A percentile compares a stretch with the other conserved stretches of the same genome.
phyloP scores from a whole-genome alignment of 108 stramenopile genomes.

The Cyclotella distinguenda region DNA sequence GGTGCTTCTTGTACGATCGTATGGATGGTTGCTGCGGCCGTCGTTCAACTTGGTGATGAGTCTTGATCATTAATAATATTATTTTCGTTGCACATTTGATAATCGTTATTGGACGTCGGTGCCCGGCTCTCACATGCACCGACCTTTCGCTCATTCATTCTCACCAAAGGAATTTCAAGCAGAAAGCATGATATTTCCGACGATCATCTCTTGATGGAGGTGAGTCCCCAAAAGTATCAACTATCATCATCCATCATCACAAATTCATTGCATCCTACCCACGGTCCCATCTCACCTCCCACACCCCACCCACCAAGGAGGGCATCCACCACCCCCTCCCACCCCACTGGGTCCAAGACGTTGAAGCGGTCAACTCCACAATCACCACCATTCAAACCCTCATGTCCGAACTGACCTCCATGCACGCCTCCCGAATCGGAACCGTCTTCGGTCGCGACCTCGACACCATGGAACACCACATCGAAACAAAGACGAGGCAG shows the following conservation, averaged over 20 bases:
- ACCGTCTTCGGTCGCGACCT: slow-evolving; percentile 87
- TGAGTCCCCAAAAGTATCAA: slow-evolving; percentile 28
- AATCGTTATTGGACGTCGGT: too few relatives aligned
- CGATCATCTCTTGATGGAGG: slow-evolving; percentile 53
- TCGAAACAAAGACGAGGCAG: slow-evolving; percentile 83
- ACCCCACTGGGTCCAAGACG: slow-evolving; percentile 83
- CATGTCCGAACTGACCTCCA: slow-evolving; percentile 79
- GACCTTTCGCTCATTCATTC: too few relatives aligned
- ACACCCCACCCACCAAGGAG: not conserved
- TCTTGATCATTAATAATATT: too few relatives aligned
- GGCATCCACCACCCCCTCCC: slow-evolving; percentile 45
- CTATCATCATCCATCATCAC: too few relatives aligned
- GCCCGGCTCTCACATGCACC: too few relatives aligned
- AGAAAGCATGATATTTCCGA: slow-evolving; percentile 34
- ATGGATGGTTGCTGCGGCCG: too few relatives aligned
- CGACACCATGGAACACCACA: slow-evolving; percentile 85
- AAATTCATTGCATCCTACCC: too few relatives aligned
- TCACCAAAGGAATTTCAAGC: slow-evolving; percentile 27
- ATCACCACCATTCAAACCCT: slow-evolving; percentile 76
- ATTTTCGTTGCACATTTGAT: too few relatives aligned
- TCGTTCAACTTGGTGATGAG: too few relatives aligned
- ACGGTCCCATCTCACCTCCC: too few relatives aligned
- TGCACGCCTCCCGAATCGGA: slow-evolving; percentile 93
- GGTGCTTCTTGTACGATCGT: too few relatives aligned
- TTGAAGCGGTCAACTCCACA: slow-evolving; percentile 76